Evolutionary conservation across 495 filamentous ascomycete species (phyloP), one percentile per base, ranked within the genome.

Genomic region (Penicillium cosmopolitanum): DNA sequence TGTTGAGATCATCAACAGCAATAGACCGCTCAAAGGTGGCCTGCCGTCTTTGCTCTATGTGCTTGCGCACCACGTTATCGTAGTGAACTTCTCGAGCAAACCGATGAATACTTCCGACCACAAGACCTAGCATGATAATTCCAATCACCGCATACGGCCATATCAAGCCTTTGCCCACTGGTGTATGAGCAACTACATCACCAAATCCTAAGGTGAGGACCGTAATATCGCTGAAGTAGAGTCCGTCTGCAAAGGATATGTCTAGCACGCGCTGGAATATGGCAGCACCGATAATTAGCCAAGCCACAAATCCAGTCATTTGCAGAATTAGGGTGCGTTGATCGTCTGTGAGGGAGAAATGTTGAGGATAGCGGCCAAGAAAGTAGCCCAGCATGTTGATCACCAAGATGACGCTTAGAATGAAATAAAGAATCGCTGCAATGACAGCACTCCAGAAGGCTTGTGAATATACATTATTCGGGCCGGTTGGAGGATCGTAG

Each of bases 131-230:
- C 56, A 89, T 93, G 47, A 94, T 86, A 50, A 97, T 89, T 7
- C 93, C 94, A 19, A 93, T 84, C 4, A 96, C 84, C 0, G 93
- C 86, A 63, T 88, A 97, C 0, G 93, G 92, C 31, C 96, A 87
- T 15, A 96, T 74, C 9, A 97, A 76, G 2, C 84, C 84, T 42
- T 87, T 80, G 1, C 85, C 87, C 10, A 82, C 60, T 44, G 82
- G 51, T 5, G 74, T 78, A 0, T 63, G 61, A 5, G 83, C 68
- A 34, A 71, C 74, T 19, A 87, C 74, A 66, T 89, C 86, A 18
- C 86, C 86, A 65, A 86, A 89, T 3, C 86, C 86, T n/a, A 89
- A 75, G 2, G 86, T 88, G 1, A 89, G 72, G 48, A 88, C 84
- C 0, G 86, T 88, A 2, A 89, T 80, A 56, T 88, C 85, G 61